phyloP scores from a whole-genome alignment of 306 rosid species.

The Begonia peltatifolia region DNA sequence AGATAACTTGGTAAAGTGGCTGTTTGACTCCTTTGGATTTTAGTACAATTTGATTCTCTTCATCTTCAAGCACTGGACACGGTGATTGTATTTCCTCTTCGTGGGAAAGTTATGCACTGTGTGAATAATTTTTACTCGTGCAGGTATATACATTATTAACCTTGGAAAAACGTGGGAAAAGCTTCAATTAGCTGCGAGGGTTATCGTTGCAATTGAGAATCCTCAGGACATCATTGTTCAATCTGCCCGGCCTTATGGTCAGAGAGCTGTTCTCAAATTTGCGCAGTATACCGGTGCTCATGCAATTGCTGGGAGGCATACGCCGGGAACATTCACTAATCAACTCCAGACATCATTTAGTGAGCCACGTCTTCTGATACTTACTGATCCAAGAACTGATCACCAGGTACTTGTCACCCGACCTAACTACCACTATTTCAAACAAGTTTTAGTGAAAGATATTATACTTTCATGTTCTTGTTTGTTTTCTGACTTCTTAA shows the following conservation, averaged over 20 bases:
- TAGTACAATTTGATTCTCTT: too few relatives aligned
- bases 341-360: slow-evolving; percentile 78
- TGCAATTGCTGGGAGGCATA: slow-evolving; percentile 83
- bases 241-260: slow-evolving; percentile 82
- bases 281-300: slow-evolving; percentile 78
- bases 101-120: too few relatives aligned
- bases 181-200: slow-evolving; percentile 68
- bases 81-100: too few relatives aligned
- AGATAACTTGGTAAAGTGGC: too few relatives aligned
- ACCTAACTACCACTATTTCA: too few relatives aligned
- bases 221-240: slow-evolving; percentile 77
- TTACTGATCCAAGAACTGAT: slow-evolving; percentile 90
- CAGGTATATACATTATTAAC: slow-evolving; percentile 64
- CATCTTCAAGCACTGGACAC: too few relatives aligned
- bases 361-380: slow-evolving; percentile 83
- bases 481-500: not conserved
- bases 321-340: slow-evolving; percentile 74
- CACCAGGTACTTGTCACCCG: slow-evolving; percentile 44
- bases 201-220: slow-evolving; percentile 63
- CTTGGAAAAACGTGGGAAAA: slow-evolving; percentile 81
- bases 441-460: not conserved
- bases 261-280: slow-evolving; percentile 72
- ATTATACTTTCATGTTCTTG: not conserved
- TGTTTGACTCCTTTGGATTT: too few relatives aligned
- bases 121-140: too few relatives aligned